A percentile compares a stretch with the other conserved stretches of the same genome.
Evolutionary conservation across 495 filamentous ascomycete genomes (phyloP).

Genomic region (Podospora comata): DNA sequence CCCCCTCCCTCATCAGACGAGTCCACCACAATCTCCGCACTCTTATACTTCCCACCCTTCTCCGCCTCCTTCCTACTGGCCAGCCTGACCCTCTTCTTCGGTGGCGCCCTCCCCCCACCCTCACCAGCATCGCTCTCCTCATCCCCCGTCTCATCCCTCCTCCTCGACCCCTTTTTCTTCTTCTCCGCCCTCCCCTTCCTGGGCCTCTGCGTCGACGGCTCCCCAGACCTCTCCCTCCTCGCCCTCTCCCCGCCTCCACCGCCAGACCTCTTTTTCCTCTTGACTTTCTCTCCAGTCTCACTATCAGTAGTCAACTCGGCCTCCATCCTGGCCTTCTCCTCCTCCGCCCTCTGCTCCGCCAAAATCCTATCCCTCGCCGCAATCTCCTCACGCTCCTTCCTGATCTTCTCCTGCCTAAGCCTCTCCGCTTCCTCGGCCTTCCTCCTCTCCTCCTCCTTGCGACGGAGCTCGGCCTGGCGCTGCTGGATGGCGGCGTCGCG

Average conservation of each 20-base stretch:
- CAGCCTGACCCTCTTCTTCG: conserved; percentile 61
- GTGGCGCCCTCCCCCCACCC: conserved; percentile 34
- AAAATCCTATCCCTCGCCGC: conserved; percentile 69
- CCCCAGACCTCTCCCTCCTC: conserved; percentile 17
- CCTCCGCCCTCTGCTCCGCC: conserved; percentile 65
- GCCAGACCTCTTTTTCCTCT: conserved; percentile 66
- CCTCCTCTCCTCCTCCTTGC: conserved; percentile 61
- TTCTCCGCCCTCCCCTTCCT: conserved; percentile 17
- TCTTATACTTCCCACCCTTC: conserved; percentile 64
- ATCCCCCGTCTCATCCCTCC: conserved; percentile 21
- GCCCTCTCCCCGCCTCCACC: conserved; percentile 4
- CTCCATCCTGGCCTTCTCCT: conserved; percentile 64
- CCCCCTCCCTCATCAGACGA: conserved; percentile 50
- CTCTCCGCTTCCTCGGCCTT: conserved; percentile 62
- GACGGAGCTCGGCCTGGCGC: conserved; percentile 71
- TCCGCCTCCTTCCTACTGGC: conserved; percentile 50
- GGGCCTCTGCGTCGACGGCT: conserved; percentile 13
- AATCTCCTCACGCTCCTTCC: conserved; percentile 76
- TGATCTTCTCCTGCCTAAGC: conserved; percentile 71
- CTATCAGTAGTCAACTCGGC: conserved; percentile 71
- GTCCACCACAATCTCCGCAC: conserved; percentile 73
- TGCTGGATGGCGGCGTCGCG: conserved; percentile 69
- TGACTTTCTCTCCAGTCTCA: conserved; percentile 73
- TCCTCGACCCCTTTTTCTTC: conserved; percentile 18
- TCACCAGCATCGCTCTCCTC: conserved; percentile 33